A percentile compares a stretch with the other conserved stretches of the same genome.
phyloP scores from a whole-genome alignment of 1,284 basidiomycete species.

The Puccinia novopanici region DNA sequence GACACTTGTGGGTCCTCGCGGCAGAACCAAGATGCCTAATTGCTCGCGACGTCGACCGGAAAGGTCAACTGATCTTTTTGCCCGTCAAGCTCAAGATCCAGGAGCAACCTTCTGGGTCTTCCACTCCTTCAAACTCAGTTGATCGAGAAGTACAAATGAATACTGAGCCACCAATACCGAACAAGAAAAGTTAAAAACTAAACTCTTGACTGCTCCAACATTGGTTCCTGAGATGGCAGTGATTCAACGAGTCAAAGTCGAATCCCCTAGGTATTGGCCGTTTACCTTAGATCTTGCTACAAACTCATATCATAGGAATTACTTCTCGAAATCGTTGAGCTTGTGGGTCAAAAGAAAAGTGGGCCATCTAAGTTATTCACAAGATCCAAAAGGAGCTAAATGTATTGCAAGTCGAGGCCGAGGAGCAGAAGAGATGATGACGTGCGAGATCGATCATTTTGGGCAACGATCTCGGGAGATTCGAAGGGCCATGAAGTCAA shows the following conservation, averaged over 20 bases:
- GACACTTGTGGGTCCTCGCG: slow-evolving; percentile 94
- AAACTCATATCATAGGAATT: slow-evolving; percentile 67
- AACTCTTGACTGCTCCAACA: slow-evolving; percentile 83
- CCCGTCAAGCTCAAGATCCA: slow-evolving; percentile 80
- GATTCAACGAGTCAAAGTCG: slow-evolving; percentile 75
- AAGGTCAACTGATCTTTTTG: slow-evolving; percentile 78
- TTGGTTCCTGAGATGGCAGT: slow-evolving; percentile 82
- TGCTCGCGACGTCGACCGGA: slow-evolving; percentile 82
- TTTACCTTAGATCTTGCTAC: slow-evolving; percentile 76
- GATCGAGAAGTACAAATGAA: slow-evolving; percentile 25
- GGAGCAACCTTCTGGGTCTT: slow-evolving; percentile 62
- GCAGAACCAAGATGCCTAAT: slow-evolving; percentile 89
- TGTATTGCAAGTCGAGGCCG: slow-evolving; percentile 64
- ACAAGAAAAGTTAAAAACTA: slow-evolving; percentile 54
- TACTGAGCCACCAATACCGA: slow-evolving; percentile 26
- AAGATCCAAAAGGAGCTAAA: slow-evolving; percentile 87
- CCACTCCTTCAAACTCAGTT: slow-evolving; percentile 24
- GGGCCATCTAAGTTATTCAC: slow-evolving; percentile 86
- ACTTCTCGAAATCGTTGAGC: slow-evolving; percentile 74
- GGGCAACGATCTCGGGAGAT: slow-evolving; percentile 37
- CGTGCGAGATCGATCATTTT: slow-evolving; percentile 48
- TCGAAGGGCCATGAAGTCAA: slow-evolving; percentile 39
- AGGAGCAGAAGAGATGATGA: slow-evolving; percentile 47
- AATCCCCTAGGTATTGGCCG: slow-evolving; percentile 92
- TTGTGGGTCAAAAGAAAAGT: slow-evolving; percentile 88